A percentile compares a stretch with the other conserved stretches of the same genome.
These are phyloP conservation scores for Lycium ferocissimum DNA, from an alignment of 257 asterid genomes.

Conservation along the genomic window DNA sequence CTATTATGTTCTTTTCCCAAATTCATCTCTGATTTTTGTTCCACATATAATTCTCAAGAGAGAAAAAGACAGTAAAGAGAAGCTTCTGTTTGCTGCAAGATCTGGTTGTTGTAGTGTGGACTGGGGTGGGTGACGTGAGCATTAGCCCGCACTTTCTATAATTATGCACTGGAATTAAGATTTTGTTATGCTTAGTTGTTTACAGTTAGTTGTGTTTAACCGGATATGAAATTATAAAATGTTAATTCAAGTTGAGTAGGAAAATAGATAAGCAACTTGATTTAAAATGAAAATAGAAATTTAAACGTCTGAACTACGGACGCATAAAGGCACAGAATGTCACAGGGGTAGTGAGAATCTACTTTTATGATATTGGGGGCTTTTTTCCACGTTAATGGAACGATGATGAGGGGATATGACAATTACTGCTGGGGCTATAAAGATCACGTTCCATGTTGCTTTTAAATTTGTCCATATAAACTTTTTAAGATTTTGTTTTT, in stretches of 20 bases:
- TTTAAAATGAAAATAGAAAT: background rate
- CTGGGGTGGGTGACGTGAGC: conserved; percentile 43
- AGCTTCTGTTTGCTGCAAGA: conserved; percentile 72
- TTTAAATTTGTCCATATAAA: conserved; percentile 34
- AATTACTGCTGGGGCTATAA: conserved; percentile 43
- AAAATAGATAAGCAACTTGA: background rate
- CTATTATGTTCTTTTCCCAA: background rate
- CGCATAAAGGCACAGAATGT: conserved; percentile 31
- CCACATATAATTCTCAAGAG: conserved; percentile 26
- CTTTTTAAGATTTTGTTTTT: background rate
- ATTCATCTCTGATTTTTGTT: conserved; percentile 32
- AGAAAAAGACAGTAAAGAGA: conserved; percentile 52
- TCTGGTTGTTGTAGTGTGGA: conserved; percentile 49
- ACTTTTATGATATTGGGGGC: conserved; percentile 36
- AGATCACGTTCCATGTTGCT: conserved; percentile 50
- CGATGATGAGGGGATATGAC: conserved; percentile 42
- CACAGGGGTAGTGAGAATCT: conserved; percentile 38
- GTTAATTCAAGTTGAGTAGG: background rate
- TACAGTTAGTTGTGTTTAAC: background rate
- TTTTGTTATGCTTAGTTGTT: background rate
- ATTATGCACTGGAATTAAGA: conserved; percentile 1
- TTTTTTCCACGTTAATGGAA: conserved; percentile 42
- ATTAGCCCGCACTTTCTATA: conserved; percentile 49
- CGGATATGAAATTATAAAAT: background rate
- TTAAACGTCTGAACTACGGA: background rate